Evolutionary conservation across 768 basidiomycete species (phyloP), one percentile per base, ranked within the genome.

Genomic region (Trametes punicea): DNA sequence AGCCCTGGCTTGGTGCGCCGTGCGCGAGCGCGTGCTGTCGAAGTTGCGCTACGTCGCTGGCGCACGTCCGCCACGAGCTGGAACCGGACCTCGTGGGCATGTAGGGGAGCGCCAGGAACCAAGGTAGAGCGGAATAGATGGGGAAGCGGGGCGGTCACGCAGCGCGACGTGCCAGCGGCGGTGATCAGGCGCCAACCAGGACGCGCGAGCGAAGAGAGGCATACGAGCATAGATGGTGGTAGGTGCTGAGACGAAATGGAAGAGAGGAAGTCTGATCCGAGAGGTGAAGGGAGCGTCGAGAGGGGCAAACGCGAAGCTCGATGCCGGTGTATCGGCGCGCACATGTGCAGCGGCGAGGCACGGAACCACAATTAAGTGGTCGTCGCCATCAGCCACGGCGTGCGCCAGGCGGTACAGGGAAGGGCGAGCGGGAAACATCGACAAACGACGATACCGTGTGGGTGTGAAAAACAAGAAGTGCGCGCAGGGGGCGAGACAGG

Each of bases 341-440:
- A 59, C 55, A 51, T 60, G 20, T 48, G 46, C 59, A 45, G 60
- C 61, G 59, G 77, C 83, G 84, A 85, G 80, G 79, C 79, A 84
- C 85, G 82, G 76, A 82, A 86, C 87, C 86, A 80, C 88, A 88
- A 65, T 70, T 55, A 89, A 88, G 87, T 81, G 87, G 84, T 87
- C 85, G 84, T 85, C 84, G 79, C 80, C 77, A 79, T 81, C 82
- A 70, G 61, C 62, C 58, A 59, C 38, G 46, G 55, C 59, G 57
- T 60, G 64, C 62, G 68, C 62, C 62, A 70, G 84, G 80, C 75
- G 68, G 72, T 81, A 73, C 65, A 67, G 56, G 56, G 64, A 55
- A 36, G 49, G 55, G 49, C 49, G 53, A 61, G 61, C 54, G 51
- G 44, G 56, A 51, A 56, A 56, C 23, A 42, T 30, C 46, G 42